Base-by-base conservation (phyloP, 2,329 filamentous ascomycete species). In the Apiospora sp. region DNA sequence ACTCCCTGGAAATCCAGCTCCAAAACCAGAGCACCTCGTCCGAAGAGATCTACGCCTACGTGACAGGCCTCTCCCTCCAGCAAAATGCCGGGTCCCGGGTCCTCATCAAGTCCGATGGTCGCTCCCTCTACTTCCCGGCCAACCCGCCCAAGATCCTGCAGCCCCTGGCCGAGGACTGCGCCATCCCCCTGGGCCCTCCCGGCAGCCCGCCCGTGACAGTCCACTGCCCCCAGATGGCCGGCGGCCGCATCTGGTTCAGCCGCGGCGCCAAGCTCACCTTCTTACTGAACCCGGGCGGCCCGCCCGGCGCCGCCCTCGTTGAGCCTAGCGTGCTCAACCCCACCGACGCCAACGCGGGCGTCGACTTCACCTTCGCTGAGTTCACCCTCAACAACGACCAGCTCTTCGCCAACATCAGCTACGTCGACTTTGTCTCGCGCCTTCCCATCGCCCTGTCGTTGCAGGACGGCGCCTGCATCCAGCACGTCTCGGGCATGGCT, bases 181-280 rank as follows among this genome's bases (percentile, higher is more conserved):
- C 88, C 51, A 94, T 95, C 74, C 81, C 84, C 1, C 84, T 95
- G 4, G 92, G 92, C 19, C 83, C 85, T 0, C 86, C 91, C 0
- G 92, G 92, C 10, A 83, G 85, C 61, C 89, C 87, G 0, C 88
- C 85, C 3, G 84, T 93, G 34, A 91, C 88, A 0, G 90, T 95
- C 73, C 87, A 84, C 0, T 90, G 93, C 70, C 93, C 93, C 14
- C 91, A 91, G 73, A 86, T 94, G 37, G 91, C 89, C 4, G 92
- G 92, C 34, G 92, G 89, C 1, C 88, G 93, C 71, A 89, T 95
- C 79, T 95, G 92, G 91, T 92, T 94, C 81, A 90, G 87, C 72
- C 84, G 89, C 73, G 88, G 88, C 76, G 83, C 83, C 61, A 87
- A 87, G 48, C 85, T 95, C 68, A 90, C 86, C 0, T 95, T 95